phyloP scores from a whole-genome alignment of 345 rosid genomes.

The Toxicodendron radicans region DNA sequence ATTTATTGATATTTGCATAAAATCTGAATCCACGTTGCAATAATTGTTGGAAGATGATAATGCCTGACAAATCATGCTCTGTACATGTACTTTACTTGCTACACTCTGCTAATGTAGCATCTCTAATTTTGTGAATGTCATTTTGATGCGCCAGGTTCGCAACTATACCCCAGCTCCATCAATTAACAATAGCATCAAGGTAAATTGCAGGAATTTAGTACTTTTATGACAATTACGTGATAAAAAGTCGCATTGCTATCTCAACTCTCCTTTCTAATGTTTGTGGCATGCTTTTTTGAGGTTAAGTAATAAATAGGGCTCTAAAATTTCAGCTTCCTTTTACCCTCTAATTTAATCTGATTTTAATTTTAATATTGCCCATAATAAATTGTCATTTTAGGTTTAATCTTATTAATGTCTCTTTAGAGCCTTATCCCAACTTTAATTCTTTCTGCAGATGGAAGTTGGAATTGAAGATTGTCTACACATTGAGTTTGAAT shows the following conservation, averaged over 20 bases:
- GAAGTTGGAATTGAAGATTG: conserved; percentile 99
- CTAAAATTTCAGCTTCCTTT: background rate
- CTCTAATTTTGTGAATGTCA: conserved; percentile 17
- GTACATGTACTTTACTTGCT: background rate
- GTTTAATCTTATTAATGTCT: conserved; percentile 5
- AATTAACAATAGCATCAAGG: conserved; percentile 94
- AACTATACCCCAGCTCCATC: conserved; percentile 76
- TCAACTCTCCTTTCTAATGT: background rate
- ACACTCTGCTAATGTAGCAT: background rate
- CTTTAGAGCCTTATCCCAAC: conserved; percentile 12
- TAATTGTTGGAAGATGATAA: background rate
- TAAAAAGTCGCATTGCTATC: conserved; percentile 7
- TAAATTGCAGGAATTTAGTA: conserved; percentile 27
- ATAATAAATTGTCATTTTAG: background rate
- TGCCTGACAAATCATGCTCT: background rate
- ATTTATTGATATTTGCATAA: background rate
- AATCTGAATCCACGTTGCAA: background rate
- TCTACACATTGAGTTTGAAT: conserved; percentile 96
- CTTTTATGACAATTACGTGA: conserved; percentile 1
- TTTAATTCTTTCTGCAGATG: conserved; percentile 59
- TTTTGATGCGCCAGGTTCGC: conserved; percentile 60
- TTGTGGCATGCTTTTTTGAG: background rate
- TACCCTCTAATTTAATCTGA: background rate
- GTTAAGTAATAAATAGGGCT: background rate
- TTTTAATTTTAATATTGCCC: background rate